phyloP scores from a whole-genome alignment of 495 filamentous ascomycete genomes.

The Jackrogersella minutella region DNA sequence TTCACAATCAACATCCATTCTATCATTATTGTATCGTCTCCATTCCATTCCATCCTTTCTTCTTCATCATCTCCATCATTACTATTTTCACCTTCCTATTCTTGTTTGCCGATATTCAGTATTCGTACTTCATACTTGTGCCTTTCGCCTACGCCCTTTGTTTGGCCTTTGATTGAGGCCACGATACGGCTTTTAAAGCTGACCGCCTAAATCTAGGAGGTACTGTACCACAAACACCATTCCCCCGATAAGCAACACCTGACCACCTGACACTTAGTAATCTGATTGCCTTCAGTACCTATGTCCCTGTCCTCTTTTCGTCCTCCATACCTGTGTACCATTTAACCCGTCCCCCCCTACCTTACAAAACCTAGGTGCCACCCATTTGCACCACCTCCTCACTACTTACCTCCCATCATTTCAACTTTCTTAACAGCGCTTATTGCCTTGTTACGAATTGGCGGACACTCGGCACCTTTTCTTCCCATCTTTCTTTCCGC shows the following conservation, averaged over 20 bases:
- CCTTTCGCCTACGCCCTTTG: neutral
- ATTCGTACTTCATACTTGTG: neutral
- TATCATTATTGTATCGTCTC: neutral
- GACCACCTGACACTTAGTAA: constrained; percentile 39
- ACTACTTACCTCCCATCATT: constrained; percentile 1
- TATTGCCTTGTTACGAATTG: constrained; percentile 12
- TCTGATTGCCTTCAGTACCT: constrained; percentile 18
- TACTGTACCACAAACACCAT: constrained; percentile 24
- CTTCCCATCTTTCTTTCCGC: neutral
- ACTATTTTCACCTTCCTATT: neutral
- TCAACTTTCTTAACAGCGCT: constrained; percentile 4
- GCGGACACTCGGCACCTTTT: neutral
- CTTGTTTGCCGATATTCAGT: neutral
- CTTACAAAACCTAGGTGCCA: neutral
- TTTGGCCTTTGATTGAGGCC: constrained; percentile 26
- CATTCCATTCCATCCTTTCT: neutral
- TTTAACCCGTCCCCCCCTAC: neutral
- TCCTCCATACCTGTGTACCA: constrained; percentile 3
- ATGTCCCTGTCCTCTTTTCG: constrained; percentile 5
- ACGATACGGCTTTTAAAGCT: constrained; percentile 32
- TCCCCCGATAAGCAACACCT: constrained; percentile 28
- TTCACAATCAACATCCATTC: constrained; percentile 12
- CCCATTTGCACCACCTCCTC: constrained; percentile 9
- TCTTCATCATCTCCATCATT: neutral
- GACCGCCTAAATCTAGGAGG: constrained; percentile 35